phyloP scores from a whole-genome alignment of 2,329 filamentous ascomycete species.

The Fusarium domesticum region DNA sequence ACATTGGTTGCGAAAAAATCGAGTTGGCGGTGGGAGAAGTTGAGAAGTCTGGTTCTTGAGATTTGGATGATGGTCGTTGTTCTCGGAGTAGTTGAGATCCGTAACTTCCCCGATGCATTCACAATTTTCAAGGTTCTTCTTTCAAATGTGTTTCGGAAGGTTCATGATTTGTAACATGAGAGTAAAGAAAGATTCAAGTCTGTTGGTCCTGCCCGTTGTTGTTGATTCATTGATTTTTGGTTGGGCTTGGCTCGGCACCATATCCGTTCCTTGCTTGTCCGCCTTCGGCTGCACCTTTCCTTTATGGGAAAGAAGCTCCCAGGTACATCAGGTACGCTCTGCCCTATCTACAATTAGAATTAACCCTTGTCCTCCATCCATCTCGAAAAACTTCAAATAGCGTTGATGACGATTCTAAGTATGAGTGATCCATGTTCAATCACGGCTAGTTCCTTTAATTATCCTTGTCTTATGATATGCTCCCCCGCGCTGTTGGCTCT shows the following conservation, averaged over 20 bases:
- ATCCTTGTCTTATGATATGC: neutral
- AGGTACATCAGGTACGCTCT: neutral
- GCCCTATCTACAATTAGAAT: conserved; percentile 13
- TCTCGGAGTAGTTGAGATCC: no score
- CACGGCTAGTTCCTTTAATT: neutral
- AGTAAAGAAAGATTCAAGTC: no score
- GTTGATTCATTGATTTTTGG: neutral
- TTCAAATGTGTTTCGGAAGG: no score
- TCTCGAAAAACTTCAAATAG: neutral
- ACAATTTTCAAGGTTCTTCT: no score
- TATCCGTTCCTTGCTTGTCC: neutral
- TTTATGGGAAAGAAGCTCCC: neutral
- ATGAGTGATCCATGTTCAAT: neutral
- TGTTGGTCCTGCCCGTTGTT: neutral
- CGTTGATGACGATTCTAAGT: neutral
- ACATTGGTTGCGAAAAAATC: no score
- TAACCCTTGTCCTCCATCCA: neutral
- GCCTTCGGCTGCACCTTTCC: neutral
- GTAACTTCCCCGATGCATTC: no score
- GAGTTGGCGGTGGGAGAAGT: no score
- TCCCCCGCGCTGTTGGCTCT: neutral
- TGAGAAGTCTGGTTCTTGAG: no score
- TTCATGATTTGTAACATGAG: no score
- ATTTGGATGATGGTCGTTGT: no score
- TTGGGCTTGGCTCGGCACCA: neutral